Evolutionary conservation across 1,284 basidiomycete species (phyloP).

Genomic region (Polyporus tsugae): DNA sequence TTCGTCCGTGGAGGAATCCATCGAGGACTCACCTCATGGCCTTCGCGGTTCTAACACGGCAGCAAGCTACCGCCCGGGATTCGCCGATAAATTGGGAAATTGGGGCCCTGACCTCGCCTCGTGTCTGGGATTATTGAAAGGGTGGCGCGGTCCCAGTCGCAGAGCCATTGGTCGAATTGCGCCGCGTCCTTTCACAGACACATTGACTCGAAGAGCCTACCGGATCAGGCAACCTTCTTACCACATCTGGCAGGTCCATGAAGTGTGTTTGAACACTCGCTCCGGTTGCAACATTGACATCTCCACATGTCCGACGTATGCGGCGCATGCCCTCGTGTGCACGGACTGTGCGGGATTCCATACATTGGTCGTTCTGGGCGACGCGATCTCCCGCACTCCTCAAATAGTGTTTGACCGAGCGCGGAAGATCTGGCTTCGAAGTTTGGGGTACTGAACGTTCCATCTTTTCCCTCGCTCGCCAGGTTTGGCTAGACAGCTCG

Average conservation of each 20-base stretch:
- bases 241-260: constrained; percentile 13
- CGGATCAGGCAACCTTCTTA: constrained; percentile 14
- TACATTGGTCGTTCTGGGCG: constrained; percentile 3
- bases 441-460: constrained; percentile 2
- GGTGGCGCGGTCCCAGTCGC: neutral
- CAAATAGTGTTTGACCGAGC: constrained; percentile 2
- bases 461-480: constrained; percentile 25
- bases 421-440: constrained; percentile 13
- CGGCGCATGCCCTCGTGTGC: constrained; percentile 14
- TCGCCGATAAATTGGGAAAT: neutral
- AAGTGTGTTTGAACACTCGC: neutral
- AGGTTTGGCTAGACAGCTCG: constrained; percentile 21
- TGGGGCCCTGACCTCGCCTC: neutral
- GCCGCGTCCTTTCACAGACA: constrained; percentile 6
- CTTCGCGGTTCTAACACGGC: neutral
- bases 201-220: constrained; percentile 19
- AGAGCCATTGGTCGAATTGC: neutral
- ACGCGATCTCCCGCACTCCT: constrained; percentile 6
- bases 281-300: neutral
- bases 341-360: neutral
- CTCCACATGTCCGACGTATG: neutral
- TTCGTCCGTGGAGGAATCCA: neutral
- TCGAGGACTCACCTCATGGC: neutral
- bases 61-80: constrained; percentile 1
- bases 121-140: constrained; percentile 9